Percentiles rank a stretch among this genome's conserved stretches.
These are phyloP conservation scores for Golubevia pallescens DNA, from an alignment of 1,284 basidiomycete genomes.

Conservation along the genomic window DNA sequence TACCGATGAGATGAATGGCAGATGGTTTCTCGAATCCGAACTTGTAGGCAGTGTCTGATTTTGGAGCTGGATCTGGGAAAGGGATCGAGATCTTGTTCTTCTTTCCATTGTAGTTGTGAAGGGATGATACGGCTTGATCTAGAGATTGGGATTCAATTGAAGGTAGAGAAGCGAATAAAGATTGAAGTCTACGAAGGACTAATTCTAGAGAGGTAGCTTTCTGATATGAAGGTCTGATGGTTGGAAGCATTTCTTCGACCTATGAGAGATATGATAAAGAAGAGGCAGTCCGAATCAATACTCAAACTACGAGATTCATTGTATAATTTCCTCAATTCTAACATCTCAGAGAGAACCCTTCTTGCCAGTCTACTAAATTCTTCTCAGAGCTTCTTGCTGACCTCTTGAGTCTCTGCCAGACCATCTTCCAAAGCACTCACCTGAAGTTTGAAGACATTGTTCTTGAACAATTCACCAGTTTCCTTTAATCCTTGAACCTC, in stretches of 20 bases:
- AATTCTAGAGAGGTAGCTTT: constrained; percentile 44
- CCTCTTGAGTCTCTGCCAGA: constrained; percentile 1
- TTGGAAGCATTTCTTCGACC: constrained; percentile 57
- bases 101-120: constrained; percentile 68
- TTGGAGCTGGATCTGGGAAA: constrained; percentile 65
- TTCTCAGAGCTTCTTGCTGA: not conserved
- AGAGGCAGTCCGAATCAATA: not conserved
- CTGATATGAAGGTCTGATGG: constrained; percentile 33
- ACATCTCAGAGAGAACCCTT: too few species aligned
- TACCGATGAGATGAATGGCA: constrained; percentile 70
- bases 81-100: constrained; percentile 58
- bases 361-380: not conserved
- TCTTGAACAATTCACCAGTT: constrained; percentile 79
- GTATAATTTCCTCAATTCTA: too few species aligned
- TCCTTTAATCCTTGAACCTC: constrained; percentile 80
- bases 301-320: too few species aligned
- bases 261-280: constrained; percentile 3
- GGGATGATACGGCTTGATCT: constrained; percentile 35
- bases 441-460: constrained; percentile 83
- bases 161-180: constrained; percentile 26
- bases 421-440: constrained; percentile 67
- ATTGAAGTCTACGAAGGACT: constrained; percentile 45
- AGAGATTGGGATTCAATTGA: constrained; percentile 30
- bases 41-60: constrained; percentile 68
- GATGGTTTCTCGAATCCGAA: constrained; percentile 83